Conservation (phyloP, 2,329 filamentous ascomycete species). For the Alternaria incomplexa region DNA sequence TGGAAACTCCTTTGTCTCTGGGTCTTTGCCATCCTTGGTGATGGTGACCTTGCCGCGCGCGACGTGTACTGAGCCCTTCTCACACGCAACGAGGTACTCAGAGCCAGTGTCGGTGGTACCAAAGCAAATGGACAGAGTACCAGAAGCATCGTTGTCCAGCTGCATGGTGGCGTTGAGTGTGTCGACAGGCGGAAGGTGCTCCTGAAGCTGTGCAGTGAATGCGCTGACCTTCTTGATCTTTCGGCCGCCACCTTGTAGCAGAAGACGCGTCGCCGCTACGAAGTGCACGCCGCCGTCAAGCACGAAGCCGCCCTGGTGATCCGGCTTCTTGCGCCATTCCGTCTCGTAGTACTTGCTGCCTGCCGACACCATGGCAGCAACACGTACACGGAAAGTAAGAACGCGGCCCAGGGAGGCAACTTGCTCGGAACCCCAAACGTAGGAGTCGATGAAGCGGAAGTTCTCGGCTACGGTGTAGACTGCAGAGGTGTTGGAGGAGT, state of each 20-base stretch:
- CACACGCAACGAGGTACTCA: constrained; percentile 64
- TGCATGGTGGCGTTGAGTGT: constrained; percentile 67
- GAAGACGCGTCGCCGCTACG: constrained; percentile 65
- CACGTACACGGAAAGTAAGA: constrained; percentile 59
- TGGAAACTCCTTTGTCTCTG: constrained; percentile 53
- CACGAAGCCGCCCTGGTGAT: constrained; percentile 77
- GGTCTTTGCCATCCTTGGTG: constrained; percentile 29
- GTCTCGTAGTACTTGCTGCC: constrained; percentile 65
- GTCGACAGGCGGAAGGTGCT: constrained; percentile 69
- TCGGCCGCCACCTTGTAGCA: constrained; percentile 57
- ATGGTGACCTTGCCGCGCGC: constrained; percentile 50
- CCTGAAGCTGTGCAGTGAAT: constrained; percentile 61
- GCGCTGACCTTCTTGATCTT: constrained; percentile 59
- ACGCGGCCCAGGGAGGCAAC: constrained; percentile 61
- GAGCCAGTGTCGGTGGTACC: constrained; percentile 62
- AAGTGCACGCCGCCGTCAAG: constrained; percentile 79
- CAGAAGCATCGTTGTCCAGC: constrained; percentile 61
- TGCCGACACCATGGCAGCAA: constrained; percentile 53
- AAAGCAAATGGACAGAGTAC: constrained; percentile 64
- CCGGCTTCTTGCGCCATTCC: constrained; percentile 70
- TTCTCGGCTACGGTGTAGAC: constrained; percentile 69
- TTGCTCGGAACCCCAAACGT: constrained; percentile 58
- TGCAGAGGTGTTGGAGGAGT: constrained; percentile 51
- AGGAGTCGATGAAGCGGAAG: constrained; percentile 67
- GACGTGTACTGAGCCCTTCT: constrained; percentile 62